phyloP scores from a whole-genome alignment of 176 grass and related monocot genomes.

The Pontederia crassipes region DNA sequence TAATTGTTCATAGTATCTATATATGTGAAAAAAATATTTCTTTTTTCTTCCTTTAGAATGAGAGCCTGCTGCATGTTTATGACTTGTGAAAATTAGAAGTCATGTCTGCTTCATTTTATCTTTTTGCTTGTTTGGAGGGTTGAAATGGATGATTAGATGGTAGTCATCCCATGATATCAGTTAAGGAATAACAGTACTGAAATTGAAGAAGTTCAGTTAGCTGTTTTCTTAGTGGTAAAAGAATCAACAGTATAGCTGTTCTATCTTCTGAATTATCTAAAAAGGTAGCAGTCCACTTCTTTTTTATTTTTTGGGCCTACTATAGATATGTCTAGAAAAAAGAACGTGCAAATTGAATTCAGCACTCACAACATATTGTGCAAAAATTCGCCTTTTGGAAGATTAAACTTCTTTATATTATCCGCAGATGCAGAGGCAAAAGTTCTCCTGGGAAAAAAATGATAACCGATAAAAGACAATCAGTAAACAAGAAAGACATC shows the following conservation, averaged over 20 bases:
- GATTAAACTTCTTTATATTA: conserved; percentile 89
- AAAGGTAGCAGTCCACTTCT: conserved; percentile 1
- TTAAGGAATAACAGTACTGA: not conserved
- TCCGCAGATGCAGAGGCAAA: conserved; percentile 97
- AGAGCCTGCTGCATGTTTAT: no score
- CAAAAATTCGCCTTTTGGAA: conserved; percentile 93
- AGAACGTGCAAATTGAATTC: not conserved
- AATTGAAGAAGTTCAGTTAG: no score
- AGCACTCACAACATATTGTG: conserved; percentile 94
- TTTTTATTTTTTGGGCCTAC: not conserved
- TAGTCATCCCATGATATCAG: no score
- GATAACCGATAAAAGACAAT: conserved; percentile 8
- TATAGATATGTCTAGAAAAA: not conserved
- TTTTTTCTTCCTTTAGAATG: no score
- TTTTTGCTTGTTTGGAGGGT: no score
- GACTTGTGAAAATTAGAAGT: no score
- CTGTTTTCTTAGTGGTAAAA: no score
- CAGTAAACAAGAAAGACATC: not conserved
- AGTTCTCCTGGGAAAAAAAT: conserved; percentile 41
- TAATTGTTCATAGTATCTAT: no score
- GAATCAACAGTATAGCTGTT: no score
- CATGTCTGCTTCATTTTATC: no score
- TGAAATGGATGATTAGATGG: not conserved
- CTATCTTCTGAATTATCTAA: not conserved
- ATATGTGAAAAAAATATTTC: no score